A percentile compares a stretch with the other conserved stretches of the same genome.
phyloP scores from a whole-genome alignment of 129 eudicot species.

The Deinandra increscens region DNA sequence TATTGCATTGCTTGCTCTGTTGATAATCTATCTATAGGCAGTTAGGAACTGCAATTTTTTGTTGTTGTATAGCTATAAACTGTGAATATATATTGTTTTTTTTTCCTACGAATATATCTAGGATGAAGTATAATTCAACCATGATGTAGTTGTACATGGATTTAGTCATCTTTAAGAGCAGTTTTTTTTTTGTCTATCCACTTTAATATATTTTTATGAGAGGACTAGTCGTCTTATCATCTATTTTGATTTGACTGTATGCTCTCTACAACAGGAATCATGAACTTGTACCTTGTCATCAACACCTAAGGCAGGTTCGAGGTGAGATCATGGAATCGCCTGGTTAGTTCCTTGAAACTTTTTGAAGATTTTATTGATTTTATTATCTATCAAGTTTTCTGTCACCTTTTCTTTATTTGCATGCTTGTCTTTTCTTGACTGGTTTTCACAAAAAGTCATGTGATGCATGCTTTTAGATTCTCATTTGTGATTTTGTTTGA shows the following conservation, averaged over 20 bases:
- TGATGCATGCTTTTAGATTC: conserved; percentile 14
- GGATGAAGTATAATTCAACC: background rate
- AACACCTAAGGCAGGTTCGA: conserved; percentile 16
- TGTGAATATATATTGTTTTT: background rate
- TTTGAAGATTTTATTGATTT: conserved; percentile 5
- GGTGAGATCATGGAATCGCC: conserved; percentile 43
- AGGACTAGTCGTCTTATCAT: background rate
- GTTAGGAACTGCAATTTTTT: background rate
- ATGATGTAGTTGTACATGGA: background rate
- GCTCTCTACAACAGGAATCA: conserved; percentile 10
- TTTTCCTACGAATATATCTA: background rate
- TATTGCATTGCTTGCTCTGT: conserved; percentile 11
- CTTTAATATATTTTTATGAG: background rate
- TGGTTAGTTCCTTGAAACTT: conserved; percentile 39
- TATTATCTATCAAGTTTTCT: background rate
- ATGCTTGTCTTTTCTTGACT: background rate
- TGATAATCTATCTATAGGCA: background rate
- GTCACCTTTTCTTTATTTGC: background rate
- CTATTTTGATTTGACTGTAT: background rate
- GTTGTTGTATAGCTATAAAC: conserved; percentile 3
- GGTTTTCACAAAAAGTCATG: conserved; percentile 8
- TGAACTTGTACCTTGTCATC: conserved; percentile 17
- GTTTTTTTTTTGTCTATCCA: background rate
- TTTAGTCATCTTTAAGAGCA: background rate
- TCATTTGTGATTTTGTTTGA: conserved; percentile 18